These are phyloP conservation scores for Acer campestre DNA, from an alignment of 345 rosid genomes.

Conservation along the genomic window DNA sequence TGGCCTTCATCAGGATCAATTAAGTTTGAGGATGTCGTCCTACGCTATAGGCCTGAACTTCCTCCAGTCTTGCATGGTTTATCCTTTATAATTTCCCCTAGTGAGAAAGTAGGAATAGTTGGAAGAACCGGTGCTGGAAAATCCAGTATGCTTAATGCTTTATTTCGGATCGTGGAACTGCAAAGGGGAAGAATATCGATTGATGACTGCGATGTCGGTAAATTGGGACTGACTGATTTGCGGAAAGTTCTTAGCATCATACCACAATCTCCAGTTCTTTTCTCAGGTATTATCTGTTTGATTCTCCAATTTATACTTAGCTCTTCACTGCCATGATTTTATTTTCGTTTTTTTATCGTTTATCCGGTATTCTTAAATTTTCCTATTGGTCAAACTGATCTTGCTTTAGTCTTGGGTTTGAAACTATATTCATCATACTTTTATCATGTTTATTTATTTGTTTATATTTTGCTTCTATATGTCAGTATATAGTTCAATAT, in stretches of 20 bases:
- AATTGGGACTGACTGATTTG: conserved; percentile 75
- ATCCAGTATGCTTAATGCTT: conserved; percentile 92
- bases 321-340: background rate
- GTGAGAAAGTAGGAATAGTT: conserved; percentile 88
- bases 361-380: background rate
- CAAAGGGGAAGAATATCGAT: conserved; percentile 78
- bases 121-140: conserved; percentile 99
- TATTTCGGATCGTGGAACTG: conserved; percentile 83
- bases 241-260: conserved; percentile 83
- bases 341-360: background rate
- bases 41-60: conserved; percentile 92
- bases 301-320: background rate
- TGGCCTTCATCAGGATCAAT: conserved; percentile 89
- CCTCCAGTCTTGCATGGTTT: conserved; percentile 86
- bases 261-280: conserved; percentile 95
- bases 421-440: background rate
- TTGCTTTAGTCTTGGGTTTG: background rate
- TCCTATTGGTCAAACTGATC: background rate
- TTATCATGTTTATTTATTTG: too few species aligned
- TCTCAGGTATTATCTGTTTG: conserved; percentile 58
- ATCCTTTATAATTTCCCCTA: conserved; percentile 58
- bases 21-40: conserved; percentile 75
- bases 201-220: conserved; percentile 64
- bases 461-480: too few species aligned
- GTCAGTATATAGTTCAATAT: too few species aligned